Evolutionary conservation across 805 yeast species (phyloP).

Genomic region (Dipodascus albidus): DNA sequence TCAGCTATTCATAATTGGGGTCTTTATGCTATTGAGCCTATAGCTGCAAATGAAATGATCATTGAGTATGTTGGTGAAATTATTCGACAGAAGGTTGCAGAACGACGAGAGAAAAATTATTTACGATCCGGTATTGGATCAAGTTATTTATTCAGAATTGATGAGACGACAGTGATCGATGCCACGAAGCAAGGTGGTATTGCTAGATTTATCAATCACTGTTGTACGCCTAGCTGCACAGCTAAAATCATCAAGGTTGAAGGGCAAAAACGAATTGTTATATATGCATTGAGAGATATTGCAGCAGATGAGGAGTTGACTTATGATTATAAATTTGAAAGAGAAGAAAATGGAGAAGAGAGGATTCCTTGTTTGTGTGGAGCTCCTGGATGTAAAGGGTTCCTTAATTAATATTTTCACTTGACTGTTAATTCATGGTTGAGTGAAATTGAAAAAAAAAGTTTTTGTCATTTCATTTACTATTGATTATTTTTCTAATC

Average conservation of each 20-base stretch:
- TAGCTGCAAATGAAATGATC: conserved; percentile 93
- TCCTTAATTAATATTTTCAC: conserved; percentile 50
- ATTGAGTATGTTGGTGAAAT: conserved; percentile 97
- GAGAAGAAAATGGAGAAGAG: conserved; percentile 81
- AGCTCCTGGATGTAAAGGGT: conserved; percentile 89
- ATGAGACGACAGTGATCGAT: conserved; percentile 89
- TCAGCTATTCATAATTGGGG: conserved; percentile 99
- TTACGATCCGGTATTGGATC: conserved; percentile 90
- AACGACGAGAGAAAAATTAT: conserved; percentile 77
- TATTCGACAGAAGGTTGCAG: conserved; percentile 88
- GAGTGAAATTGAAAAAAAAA: no score
- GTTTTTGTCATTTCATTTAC: not conserved
- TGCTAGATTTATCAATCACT: conserved; percentile 93
- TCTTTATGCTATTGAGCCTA: conserved; percentile 86
- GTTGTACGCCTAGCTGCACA: conserved; percentile 95
- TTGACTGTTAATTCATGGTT: no score
- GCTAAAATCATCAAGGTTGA: conserved; percentile 94
- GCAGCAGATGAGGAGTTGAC: conserved; percentile 71
- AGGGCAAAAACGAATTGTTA: conserved; percentile 86
- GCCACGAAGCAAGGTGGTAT: conserved; percentile 97
- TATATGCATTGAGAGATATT: conserved; percentile 83
- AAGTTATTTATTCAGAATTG: conserved; percentile 82
- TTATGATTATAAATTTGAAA: conserved; percentile 89
- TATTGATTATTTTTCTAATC: no score
- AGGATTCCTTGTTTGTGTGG: conserved; percentile 91